Evolutionary conservation across 2,329 filamentous ascomycete species (phyloP).

Genomic region (Madurella fahalii): DNA sequence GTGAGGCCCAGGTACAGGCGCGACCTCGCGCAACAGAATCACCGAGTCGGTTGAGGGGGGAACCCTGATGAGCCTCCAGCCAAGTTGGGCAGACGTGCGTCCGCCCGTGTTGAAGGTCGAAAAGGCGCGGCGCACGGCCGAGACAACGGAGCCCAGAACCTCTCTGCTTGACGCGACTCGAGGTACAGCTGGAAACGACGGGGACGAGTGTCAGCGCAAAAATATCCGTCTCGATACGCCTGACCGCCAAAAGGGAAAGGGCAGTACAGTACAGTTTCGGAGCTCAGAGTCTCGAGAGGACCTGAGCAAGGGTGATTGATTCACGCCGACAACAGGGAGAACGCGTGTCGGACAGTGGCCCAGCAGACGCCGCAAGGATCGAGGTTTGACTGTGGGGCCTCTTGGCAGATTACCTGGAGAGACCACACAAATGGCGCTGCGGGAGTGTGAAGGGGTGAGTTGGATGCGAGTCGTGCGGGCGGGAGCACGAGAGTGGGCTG

Average conservation of each 20-base stretch:
- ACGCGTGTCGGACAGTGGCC: constrained; percentile 21
- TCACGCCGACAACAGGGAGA: constrained; percentile 13
- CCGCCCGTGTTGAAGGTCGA: constrained; percentile 15
- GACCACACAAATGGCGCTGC: constrained; percentile 16
- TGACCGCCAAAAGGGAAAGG: constrained; percentile 17
- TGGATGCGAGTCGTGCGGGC: constrained; percentile 5
- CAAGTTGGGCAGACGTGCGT: constrained; percentile 24
- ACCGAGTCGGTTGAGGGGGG: constrained; percentile 14
- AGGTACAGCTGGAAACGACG: constrained; percentile 16
- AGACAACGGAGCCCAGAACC: constrained; percentile 18
- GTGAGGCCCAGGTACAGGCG: constrained; percentile 21
- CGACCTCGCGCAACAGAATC: constrained; percentile 21
- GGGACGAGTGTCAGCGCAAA: constrained; percentile 16
- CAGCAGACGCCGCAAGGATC: constrained; percentile 19
- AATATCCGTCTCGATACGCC: constrained; percentile 18
- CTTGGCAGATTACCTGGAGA: neutral
- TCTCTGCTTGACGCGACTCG: constrained; percentile 6
- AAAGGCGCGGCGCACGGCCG: constrained; percentile 23
- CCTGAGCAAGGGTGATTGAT: constrained; percentile 16
- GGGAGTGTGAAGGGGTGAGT: constrained; percentile 7
- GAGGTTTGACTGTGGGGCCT: constrained; percentile 22
- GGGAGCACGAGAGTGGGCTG: constrained; percentile 4
- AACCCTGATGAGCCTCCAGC: constrained; percentile 17
- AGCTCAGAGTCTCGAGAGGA: constrained; percentile 6
- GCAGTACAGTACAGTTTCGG: constrained; percentile 11